Base-by-base conservation (phyloP, 352 stramenopile species). In the Phytophthora palmivora region DNA sequence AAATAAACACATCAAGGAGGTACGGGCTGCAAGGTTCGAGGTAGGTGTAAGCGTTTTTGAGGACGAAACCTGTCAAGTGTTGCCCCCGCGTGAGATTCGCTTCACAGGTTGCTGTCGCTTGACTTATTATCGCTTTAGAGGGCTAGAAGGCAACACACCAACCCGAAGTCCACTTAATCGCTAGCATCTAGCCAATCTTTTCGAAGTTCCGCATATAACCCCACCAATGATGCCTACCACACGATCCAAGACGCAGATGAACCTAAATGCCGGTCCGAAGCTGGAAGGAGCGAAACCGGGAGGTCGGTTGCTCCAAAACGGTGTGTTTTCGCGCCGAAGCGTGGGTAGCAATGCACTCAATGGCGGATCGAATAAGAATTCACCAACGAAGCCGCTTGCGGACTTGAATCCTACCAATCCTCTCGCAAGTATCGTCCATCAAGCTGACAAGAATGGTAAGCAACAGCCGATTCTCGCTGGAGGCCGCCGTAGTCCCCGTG, bases 311-410 rank as follows among this genome's bases (percentile, higher is more conserved):
- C 87, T 92, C 48, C 77, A 87, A 56, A 88, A 71, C 15, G 65
- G 86, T 1, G 78, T 89, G 4, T 91, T 92, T 60, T 90, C 81
- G 7, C 78, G 79, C 49, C 84, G 87, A 48, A 86, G 74, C 58
- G 80, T 78, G 48, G 78, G 67, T 32, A 70, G 79, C 49, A 78
- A 75, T 2, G 67, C 78, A 6, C 59, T 82, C 26, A 74, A 83
- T n/a, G 16, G 6, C 42, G 41, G 34, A 3, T 33, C 69, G 44
- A 74, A 55, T 16, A 69, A 76, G 14, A 51, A 57, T 19, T 77
- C 68, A 24, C 71, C 63, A 6, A 63, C 57, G 26, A 88, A 82
- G 57, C 75, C 58, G 3, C 75, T 91, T 0, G 67, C 63, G 0
- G 58, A 82, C 9, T 50, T 88, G 18, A 77, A 55, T 22, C 43